A percentile compares a stretch with the other conserved stretches of the same genome.
These are phyloP conservation scores for Hypseocharis bilobata DNA, from an alignment of 441 rosid genomes.

Conservation along the genomic window DNA sequence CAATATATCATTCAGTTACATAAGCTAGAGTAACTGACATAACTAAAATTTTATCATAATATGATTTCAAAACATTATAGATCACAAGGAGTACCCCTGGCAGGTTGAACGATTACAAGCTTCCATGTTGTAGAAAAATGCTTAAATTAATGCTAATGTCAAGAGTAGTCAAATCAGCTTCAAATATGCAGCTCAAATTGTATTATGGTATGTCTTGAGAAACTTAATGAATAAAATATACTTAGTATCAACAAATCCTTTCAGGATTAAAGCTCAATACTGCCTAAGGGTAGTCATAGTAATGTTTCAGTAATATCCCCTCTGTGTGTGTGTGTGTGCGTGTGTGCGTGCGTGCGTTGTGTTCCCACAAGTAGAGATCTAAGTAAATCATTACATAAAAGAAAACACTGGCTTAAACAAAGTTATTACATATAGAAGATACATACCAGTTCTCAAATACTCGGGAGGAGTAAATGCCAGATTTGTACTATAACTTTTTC, in stretches of 20 bases:
- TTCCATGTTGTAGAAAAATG: background rate
- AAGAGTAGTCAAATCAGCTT: background rate
- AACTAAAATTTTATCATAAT: background rate
- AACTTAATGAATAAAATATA: too few species aligned
- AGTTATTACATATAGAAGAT: background rate
- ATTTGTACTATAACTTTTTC: slow-evolving; percentile 66
- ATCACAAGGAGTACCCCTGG: background rate
- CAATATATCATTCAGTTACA: background rate
- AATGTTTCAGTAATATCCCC: too few species aligned
- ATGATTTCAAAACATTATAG: background rate
- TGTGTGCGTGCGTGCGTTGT: too few species aligned
- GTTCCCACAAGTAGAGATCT: background rate
- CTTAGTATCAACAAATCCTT: too few species aligned
- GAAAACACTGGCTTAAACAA: too few species aligned
- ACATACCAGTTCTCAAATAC: slow-evolving; percentile 57
- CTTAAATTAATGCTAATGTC: background rate
- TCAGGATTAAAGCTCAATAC: too few species aligned
- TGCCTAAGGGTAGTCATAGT: too few species aligned
- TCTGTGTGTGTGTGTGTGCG: too few species aligned
- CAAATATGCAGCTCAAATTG: too few species aligned
- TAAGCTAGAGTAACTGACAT: background rate
- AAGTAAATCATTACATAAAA: background rate
- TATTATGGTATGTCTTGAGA: too few species aligned
- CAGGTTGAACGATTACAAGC: background rate
- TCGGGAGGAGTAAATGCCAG: slow-evolving; percentile 68